Evolutionary conservation across 2,329 filamentous ascomycete genomes (phyloP).

Genomic region (Verticillium longisporum): DNA sequence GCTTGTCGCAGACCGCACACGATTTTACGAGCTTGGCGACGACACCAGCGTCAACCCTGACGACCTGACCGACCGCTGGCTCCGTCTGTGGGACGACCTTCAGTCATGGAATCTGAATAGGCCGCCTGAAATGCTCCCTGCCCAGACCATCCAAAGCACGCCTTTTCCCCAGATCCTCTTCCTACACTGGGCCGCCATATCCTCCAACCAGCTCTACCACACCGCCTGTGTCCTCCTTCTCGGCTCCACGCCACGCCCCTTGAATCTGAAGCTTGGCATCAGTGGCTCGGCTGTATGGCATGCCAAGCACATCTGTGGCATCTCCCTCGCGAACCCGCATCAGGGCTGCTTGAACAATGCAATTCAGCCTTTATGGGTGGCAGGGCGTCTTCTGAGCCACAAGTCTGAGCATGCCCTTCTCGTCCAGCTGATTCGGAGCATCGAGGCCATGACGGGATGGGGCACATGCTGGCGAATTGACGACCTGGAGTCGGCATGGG

Average conservation of each 20-base stretch:
- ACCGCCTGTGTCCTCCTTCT: slow-evolving; percentile 47
- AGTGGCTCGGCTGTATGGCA: slow-evolving; percentile 43
- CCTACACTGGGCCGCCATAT: slow-evolving; percentile 47
- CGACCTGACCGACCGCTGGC: slow-evolving; percentile 36
- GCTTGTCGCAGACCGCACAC: slow-evolving; percentile 40
- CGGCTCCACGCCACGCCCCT: slow-evolving; percentile 28
- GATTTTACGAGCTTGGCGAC: slow-evolving; percentile 38
- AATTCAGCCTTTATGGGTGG: slow-evolving; percentile 51
- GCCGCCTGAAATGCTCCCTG: slow-evolving; percentile 37
- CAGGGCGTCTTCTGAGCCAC: slow-evolving; percentile 47
- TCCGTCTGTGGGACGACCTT: slow-evolving; percentile 40
- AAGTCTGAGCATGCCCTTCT: slow-evolving; percentile 31
- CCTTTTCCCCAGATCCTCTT: slow-evolving; percentile 48
- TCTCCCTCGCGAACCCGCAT: slow-evolving; percentile 48
- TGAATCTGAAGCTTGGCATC: slow-evolving; percentile 13
- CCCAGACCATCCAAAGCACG: slow-evolving; percentile 31
- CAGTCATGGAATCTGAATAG: slow-evolving; percentile 39
- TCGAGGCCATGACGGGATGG: slow-evolving; percentile 47
- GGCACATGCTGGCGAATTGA: slow-evolving; percentile 44
- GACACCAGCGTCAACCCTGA: slow-evolving; percentile 29
- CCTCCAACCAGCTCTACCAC: slow-evolving; percentile 50
- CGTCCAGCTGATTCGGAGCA: slow-evolving; percentile 37
- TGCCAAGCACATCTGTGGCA: slow-evolving; percentile 47
- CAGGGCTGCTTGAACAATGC: slow-evolving; percentile 50
- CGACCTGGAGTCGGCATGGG: slow-evolving; percentile 38